Conservation (phyloP, 306 rosid species). For the Cicer pinnatifidum region DNA sequence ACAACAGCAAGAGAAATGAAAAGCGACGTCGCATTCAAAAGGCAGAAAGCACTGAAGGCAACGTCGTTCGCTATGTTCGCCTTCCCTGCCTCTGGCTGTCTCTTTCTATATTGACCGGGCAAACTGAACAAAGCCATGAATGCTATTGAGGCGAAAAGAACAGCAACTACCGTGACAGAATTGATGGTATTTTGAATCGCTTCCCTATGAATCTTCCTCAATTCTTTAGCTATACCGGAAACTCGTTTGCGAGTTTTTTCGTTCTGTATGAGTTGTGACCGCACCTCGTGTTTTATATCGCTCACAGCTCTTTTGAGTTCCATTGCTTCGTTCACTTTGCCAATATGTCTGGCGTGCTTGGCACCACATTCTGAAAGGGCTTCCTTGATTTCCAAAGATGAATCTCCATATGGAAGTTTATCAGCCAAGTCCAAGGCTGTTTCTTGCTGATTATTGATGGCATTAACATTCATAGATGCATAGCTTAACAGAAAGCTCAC, state of each 20-base stretch:
- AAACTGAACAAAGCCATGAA: slow-evolving; percentile 91
- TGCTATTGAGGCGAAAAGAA: slow-evolving; percentile 90
- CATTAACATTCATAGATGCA: slow-evolving; percentile 64
- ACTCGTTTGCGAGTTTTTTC: slow-evolving; percentile 76
- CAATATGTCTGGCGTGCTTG: slow-evolving; percentile 74
- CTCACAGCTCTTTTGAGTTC: slow-evolving; percentile 92
- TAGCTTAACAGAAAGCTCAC: slow-evolving; percentile 60
- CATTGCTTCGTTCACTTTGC: slow-evolving; percentile 78
- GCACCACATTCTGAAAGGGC: slow-evolving; percentile 77
- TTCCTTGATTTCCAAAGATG: slow-evolving; percentile 68
- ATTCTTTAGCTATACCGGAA: slow-evolving; percentile 87
- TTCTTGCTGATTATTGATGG: slow-evolving; percentile 72
- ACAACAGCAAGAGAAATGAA: slow-evolving; percentile 91
- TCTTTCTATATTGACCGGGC: slow-evolving; percentile 68
- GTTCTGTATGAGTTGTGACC: slow-evolving; percentile 75
- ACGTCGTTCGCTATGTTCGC: slow-evolving; percentile 60
- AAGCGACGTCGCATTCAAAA: slow-evolving; percentile 77
- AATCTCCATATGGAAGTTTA: slow-evolving; percentile 69
- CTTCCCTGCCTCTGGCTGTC: slow-evolving; percentile 54
- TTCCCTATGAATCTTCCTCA: slow-evolving; percentile 86
- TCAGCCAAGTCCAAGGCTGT: slow-evolving; percentile 94
- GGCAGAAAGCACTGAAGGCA: slow-evolving; percentile 77
- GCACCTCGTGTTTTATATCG: slow-evolving; percentile 89
- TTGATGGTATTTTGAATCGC: slow-evolving; percentile 90
- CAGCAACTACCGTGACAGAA: slow-evolving; percentile 83